phyloP scores from a whole-genome alignment of 208 protist genomes.

The Acanthamoeba lenticulata region DNA sequence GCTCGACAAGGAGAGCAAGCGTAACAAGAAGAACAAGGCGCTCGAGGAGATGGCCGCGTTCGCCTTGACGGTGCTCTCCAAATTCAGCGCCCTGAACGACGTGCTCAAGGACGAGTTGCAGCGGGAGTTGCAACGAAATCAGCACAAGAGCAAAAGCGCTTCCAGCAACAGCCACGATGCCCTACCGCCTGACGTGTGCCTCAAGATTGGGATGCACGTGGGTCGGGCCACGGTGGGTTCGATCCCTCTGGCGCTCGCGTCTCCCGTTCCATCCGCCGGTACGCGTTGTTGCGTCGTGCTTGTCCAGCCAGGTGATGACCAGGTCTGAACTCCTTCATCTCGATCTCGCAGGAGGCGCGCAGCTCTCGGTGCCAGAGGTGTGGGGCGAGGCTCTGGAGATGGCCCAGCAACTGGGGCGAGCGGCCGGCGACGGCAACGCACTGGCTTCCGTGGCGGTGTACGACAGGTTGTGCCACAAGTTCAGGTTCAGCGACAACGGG shows the following conservation, averaged over 20 bases:
- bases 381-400: neutral
- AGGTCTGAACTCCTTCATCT: neutral
- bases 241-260: neutral
- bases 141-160: neutral
- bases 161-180: neutral
- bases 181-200: neutral
- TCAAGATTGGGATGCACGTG: constrained; percentile 47
- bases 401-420: neutral
- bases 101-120: neutral
- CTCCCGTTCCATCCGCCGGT: neutral
- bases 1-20: constrained; percentile 24
- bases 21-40: constrained; percentile 59
- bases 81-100: neutral
- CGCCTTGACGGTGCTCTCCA: constrained; percentile 14
- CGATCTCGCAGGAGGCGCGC: neutral
- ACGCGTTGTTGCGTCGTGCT: neutral
- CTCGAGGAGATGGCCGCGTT: constrained; percentile 61
- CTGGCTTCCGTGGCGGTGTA: constrained; percentile 15
- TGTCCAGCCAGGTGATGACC: neutral
- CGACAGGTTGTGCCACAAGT: constrained; percentile 53
- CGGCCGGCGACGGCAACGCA: neutral
- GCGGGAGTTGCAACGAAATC: neutral
- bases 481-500: neutral
- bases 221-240: neutral
- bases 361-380: constrained; percentile 12